Evolutionary conservation across 1,139 yeast genomes (phyloP), one percentile per base, ranked within the genome.

Genomic region (Pichia sp.): DNA sequence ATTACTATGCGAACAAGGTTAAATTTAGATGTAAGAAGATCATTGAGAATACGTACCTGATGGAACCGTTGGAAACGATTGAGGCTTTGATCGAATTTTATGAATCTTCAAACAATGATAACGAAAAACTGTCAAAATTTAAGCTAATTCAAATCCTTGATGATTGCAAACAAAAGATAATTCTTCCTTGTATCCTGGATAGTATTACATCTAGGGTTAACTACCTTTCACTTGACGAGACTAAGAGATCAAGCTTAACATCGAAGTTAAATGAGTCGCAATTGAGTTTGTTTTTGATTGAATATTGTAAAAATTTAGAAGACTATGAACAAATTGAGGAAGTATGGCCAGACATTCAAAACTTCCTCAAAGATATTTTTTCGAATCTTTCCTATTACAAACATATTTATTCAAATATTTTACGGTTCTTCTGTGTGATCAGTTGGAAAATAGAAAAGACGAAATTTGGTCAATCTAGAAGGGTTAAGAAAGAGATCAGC

Each of bases 291-390:
- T 87, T 88, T 63, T 67, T 87, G 57, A 75, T 82, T 8, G 73
- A 71, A 0, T 90, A 90, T 65, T 71, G 85, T 23, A 72, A 73
- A 7, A 79, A 90, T 0, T 72, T 92, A 46, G 50, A 36, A 11
- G 95, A 88, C 59, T 78, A 77, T 58, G 96, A 90, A 61, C 82
- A 89, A 0, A 73, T 90, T 40, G 88, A 85, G 55, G 97, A 90
- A 57, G 76, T 89, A 29, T 90, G 92, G 85, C 68, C 68, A 16
- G 78, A 78, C 30, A 74, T 84, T 23, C 71, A 81, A 47, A 70
- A 69, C 6, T 90, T 88, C 62, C 73, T 87, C 60, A 82, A 77
- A 59, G 90, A 84, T 30, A 78, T 83, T 0, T 62, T 76, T 45
- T 69, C 77, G 13, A 81, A 82, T 62, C 68, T 77, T 19, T 61